Conservation (phyloP, 345 rosid species). For the Populus ilicifolia region DNA sequence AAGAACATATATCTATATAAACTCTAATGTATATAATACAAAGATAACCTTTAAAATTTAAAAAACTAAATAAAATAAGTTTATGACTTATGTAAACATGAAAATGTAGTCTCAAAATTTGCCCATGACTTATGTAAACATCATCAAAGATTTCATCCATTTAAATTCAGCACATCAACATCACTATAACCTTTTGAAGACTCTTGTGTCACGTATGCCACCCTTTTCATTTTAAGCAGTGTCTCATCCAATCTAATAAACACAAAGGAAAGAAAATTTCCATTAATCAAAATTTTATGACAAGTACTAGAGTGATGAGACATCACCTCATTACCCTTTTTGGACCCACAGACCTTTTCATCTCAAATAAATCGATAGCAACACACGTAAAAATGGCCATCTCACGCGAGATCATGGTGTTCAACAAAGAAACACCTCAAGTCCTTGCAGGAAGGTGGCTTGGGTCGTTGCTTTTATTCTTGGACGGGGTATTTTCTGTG, state of each 20-base stretch:
- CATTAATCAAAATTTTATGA: background rate
- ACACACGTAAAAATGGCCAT: background rate
- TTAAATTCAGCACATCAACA: no score
- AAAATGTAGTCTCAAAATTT: no score
- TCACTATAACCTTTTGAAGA: background rate
- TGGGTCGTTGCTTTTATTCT: background rate
- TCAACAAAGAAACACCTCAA: background rate
- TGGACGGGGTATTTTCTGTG: background rate
- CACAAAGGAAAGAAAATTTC: background rate
- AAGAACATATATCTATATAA: no score
- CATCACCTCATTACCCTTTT: background rate
- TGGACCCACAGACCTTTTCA: no score
- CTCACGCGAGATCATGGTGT: background rate
- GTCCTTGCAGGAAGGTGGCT: background rate
- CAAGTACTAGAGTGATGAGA: background rate
- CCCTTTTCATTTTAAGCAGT: background rate
- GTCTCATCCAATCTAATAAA: background rate
- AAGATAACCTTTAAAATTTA: no score
- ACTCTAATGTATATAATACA: no score
- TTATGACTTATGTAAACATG: no score
- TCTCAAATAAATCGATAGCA: no score
- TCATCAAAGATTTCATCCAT: no score
- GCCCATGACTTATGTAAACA: no score
- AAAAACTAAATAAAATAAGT: no score
- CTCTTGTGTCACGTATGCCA: background rate